phyloP scores from a whole-genome alignment of 2,329 filamentous ascomycete species.

The Ascochyta lentis region DNA sequence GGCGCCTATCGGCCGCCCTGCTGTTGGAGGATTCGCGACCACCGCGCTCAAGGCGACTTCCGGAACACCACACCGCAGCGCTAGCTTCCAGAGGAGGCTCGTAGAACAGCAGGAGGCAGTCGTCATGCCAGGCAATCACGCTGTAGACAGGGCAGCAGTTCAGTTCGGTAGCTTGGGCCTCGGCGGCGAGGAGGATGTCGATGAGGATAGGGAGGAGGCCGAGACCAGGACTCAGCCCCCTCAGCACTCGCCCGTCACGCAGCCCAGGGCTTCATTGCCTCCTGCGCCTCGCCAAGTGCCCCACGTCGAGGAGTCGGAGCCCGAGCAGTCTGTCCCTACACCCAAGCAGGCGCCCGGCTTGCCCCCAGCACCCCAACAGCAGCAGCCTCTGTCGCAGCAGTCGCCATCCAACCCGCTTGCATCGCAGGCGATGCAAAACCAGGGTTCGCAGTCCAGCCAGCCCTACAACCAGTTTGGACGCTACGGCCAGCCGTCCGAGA shows the following conservation, averaged over 20 bases:
- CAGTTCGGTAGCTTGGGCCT: conserved; percentile 96
- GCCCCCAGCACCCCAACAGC: conserved; percentile 64
- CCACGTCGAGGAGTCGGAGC: conserved; percentile 49
- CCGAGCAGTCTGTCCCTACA: conserved; percentile 53
- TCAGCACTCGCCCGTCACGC: conserved; percentile 86
- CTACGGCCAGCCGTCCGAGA: conserved; percentile 68
- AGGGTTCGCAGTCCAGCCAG: conserved; percentile 53
- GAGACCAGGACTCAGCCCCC: conserved; percentile 94
- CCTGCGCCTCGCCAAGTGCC: conserved; percentile 64
- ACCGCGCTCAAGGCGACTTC: conserved; percentile 80
- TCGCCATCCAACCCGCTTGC: conserved; percentile 56
- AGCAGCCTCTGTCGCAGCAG: conserved; percentile 54
- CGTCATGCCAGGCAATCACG: conserved; percentile 96
- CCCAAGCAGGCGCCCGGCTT: conserved; percentile 68
- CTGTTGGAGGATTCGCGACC: conserved; percentile 77
- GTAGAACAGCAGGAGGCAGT: conserved; percentile 97
- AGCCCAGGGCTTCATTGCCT: conserved; percentile 85
- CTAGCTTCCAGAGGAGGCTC: conserved; percentile 84
- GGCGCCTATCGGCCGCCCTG: conserved; percentile 66
- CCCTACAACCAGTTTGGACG: conserved; percentile 71
- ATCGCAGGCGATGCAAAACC: conserved; percentile 63
- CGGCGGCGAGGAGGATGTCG: conserved; percentile 76
- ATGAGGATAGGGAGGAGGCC: conserved; percentile 92
- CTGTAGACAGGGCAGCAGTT: conserved; percentile 89
- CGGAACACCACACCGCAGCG: conserved; percentile 64